These are phyloP conservation scores for Tetragonia tetragonoides DNA, from an alignment of 148 eudicot species.

Conservation along the genomic window DNA sequence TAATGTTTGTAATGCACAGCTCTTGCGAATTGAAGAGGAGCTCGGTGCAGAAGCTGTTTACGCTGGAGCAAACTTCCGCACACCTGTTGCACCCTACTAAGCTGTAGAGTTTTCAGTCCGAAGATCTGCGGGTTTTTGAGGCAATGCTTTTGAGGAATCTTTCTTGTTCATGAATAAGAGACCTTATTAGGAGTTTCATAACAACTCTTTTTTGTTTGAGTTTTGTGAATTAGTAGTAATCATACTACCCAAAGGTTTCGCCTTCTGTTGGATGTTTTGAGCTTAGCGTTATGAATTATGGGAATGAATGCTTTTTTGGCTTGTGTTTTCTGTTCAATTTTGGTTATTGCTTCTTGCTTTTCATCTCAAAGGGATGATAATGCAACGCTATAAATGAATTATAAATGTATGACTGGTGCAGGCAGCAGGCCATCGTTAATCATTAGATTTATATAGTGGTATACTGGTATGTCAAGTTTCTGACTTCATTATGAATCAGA, in stretches of 20 bases:
- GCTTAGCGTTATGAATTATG: neutral
- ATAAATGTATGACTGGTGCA: too few species aligned
- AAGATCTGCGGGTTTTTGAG: conserved; percentile 3
- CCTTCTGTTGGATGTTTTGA: neutral
- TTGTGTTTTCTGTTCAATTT: neutral
- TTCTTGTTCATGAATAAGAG: conserved; percentile 8
- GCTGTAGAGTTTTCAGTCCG: neutral
- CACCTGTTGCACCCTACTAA: conserved; percentile 86
- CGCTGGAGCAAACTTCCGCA: conserved; percentile 86
- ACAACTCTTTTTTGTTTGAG: neutral
- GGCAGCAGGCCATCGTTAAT: too few species aligned
- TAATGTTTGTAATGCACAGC: conserved; percentile 35
- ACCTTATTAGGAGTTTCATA: neutral
- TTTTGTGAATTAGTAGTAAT: conserved; percentile 13
- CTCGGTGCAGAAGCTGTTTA: conserved; percentile 93
- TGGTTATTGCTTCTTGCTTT: too few species aligned
- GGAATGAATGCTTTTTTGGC: neutral
- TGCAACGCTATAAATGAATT: too few species aligned
- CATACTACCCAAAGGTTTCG: neutral
- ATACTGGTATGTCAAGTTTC: too few species aligned
- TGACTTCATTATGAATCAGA: too few species aligned
- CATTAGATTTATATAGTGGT: too few species aligned
- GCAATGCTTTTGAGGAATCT: neutral
- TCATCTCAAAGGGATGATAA: too few species aligned
- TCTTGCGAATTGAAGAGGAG: conserved; percentile 91